Evolutionary conservation across 2,329 filamentous ascomycete species (phyloP), one percentile per base, ranked within the genome.

Genomic region (Diaporthe citri): DNA sequence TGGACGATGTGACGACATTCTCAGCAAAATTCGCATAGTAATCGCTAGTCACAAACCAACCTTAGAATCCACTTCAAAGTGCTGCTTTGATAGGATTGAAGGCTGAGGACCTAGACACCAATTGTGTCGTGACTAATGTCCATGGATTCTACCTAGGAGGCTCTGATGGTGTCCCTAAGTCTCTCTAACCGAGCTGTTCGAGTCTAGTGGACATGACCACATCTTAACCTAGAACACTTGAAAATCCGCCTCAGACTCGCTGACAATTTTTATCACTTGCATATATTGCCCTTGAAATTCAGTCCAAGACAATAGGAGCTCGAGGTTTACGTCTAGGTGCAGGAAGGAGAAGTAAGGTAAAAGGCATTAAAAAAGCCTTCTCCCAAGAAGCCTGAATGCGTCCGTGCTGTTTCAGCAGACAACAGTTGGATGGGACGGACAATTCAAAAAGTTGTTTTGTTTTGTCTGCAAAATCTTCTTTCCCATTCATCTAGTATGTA

Each of bases 21-120:
- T 3, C 0, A 8, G 1, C 17, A 48, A 48, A 9, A 22, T 22
- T 9, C 1, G 43, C 43, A 1, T 0, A 22, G 43, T 22, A 22
- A 1, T 8, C 15, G 8, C 2, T 22, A 48, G 43, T 48, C 43
- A 20, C 43, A 17, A 43, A 46, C 2, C 20, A 20, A 48, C 0
- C 12, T 48, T 9, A 2, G 8, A 8, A 0, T 48, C 43, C 4
- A 20, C 15, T 43, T 43, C 20, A 7, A 48, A 4, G 7, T 48
- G 20, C 43, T 22, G 8, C 28, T 55, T 34, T 20, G 7, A 6
- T 7, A 22, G 20, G 2, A 25, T 60, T 25, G 9, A 41, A 39
- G 31, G 20, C 41, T 13, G 22, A 41, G 12, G 25, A 36, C 4
- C 34, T 60, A 1, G 4, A 41, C 22, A 3, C 9, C 2, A 34